Evolutionary conservation across 73 alveolate species (phyloP).

Genomic region (Paramecium sexaurelia): DNA sequence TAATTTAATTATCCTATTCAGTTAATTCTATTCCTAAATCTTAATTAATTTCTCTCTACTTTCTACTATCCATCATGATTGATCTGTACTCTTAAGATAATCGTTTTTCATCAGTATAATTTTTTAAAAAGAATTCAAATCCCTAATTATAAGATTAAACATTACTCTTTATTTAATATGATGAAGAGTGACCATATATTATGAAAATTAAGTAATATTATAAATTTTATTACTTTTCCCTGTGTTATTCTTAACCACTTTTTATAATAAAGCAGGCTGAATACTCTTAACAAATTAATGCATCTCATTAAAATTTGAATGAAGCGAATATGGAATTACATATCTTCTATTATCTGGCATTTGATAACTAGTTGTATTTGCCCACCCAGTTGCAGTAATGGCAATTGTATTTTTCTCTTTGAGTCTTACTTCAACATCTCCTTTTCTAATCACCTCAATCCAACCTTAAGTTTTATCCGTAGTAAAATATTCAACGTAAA

Average conservation of each 20-base stretch:
- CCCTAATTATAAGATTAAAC: neutral
- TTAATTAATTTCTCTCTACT: neutral
- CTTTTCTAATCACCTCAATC: slow-evolving; percentile 66
- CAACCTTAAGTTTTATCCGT: slow-evolving; percentile 51
- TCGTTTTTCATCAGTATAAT: slow-evolving; percentile 55
- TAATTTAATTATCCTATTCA: neutral
- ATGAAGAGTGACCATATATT: slow-evolving; percentile 26
- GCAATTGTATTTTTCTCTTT: slow-evolving; percentile 51
- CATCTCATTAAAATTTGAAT: slow-evolving; percentile 27
- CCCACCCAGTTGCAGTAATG: slow-evolving; percentile 61
- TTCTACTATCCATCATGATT: neutral
- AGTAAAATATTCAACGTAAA: slow-evolving; percentile 14
- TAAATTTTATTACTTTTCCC: neutral
- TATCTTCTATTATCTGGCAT: slow-evolving; percentile 66
- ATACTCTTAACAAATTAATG: slow-evolving; percentile 63
- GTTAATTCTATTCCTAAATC: neutral
- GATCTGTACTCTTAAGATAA: slow-evolving; percentile 17
- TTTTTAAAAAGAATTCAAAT: slow-evolving; percentile 59
- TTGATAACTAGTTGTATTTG: slow-evolving; percentile 55
- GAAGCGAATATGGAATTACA: slow-evolving; percentile 29
- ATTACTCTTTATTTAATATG: neutral
- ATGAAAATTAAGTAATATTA: slow-evolving; percentile 5
- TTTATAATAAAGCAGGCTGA: slow-evolving; percentile 50
- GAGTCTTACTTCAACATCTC: slow-evolving; percentile 1
- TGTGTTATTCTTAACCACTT: slow-evolving; percentile 31